Evolutionary conservation across 2,329 filamentous ascomycete genomes (phyloP).

Genomic region (Colletotrichum gigasporum): DNA sequence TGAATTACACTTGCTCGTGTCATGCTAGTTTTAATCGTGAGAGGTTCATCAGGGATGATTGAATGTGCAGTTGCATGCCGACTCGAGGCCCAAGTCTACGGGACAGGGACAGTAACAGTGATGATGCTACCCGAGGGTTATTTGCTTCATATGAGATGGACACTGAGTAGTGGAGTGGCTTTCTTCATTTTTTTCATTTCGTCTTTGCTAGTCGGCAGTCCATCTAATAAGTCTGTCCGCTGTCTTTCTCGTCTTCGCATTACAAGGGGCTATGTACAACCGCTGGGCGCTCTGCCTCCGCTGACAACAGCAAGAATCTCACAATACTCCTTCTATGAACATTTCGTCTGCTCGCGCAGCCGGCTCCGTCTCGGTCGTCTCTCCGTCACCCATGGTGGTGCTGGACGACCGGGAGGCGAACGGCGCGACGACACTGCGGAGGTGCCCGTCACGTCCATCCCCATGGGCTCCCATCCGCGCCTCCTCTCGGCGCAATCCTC

Average conservation of each 20-base stretch:
- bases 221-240: slow-evolving; percentile 4
- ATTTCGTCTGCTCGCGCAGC: slow-evolving; percentile 26
- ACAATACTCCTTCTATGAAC: slow-evolving; percentile 20
- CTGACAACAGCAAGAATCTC: slow-evolving; percentile 11
- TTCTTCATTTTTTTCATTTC: slow-evolving; percentile 17
- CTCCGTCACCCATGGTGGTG: background rate
- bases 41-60: too few species aligned
- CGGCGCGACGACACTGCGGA: slow-evolving; percentile 24
- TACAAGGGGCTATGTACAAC: slow-evolving; percentile 32
- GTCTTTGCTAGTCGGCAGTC: slow-evolving; percentile 14
- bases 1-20: too few species aligned
- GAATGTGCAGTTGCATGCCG: too few species aligned
- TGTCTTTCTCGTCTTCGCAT: slow-evolving; percentile 23
- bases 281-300: slow-evolving; percentile 1
- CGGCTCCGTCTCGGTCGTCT: background rate
- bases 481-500: background rate
- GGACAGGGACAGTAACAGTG: too few species aligned
- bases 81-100: too few species aligned
- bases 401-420: slow-evolving; percentile 6
- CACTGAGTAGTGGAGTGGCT: slow-evolving; percentile 6
- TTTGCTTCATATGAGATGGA: too few species aligned
- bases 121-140: too few species aligned
- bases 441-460: too few species aligned
- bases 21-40: too few species aligned
- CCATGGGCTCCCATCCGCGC: background rate